Evolutionary conservation across 2,329 filamentous ascomycete species (phyloP).

Genomic region (Epichloe sp.): DNA sequence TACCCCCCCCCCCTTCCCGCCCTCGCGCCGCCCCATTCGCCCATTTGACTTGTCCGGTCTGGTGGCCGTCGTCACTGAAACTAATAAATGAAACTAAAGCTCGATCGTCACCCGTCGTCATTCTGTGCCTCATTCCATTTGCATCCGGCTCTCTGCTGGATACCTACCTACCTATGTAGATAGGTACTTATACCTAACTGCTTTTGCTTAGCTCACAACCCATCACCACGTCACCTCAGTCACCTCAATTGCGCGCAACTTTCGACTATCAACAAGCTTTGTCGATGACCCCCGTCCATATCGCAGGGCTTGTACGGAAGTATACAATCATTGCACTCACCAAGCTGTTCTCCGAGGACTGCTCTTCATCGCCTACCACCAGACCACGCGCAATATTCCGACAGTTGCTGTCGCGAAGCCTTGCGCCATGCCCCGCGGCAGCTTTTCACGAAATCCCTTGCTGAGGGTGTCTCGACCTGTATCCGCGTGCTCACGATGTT

Average conservation of each 20-base stretch:
- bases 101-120: too few species aligned
- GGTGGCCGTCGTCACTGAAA: neutral
- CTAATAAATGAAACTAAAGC: too few species aligned
- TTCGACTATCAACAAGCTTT: neutral
- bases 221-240: neutral
- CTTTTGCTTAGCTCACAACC: neutral
- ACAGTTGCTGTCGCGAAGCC: neutral
- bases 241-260: neutral
- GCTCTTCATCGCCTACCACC: neutral
- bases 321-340: neutral
- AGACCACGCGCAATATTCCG: neutral
- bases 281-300: neutral
- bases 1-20: too few species aligned
- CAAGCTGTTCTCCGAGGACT: neutral
- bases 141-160: too few species aligned
- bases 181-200: too few species aligned
- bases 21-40: neutral
- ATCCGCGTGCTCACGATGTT: slow-evolving; percentile 66
- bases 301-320: neutral
- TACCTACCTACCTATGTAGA: neutral
- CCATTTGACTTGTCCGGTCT: neutral
- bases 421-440: slow-evolving; percentile 29
- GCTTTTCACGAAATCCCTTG: slow-evolving; percentile 42
- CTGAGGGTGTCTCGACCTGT: slow-evolving; percentile 67
- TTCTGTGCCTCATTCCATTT: neutral